These are phyloP conservation scores for Trichoderma orchidacearum DNA, from an alignment of 495 filamentous ascomycete species.

Conservation along the genomic window DNA sequence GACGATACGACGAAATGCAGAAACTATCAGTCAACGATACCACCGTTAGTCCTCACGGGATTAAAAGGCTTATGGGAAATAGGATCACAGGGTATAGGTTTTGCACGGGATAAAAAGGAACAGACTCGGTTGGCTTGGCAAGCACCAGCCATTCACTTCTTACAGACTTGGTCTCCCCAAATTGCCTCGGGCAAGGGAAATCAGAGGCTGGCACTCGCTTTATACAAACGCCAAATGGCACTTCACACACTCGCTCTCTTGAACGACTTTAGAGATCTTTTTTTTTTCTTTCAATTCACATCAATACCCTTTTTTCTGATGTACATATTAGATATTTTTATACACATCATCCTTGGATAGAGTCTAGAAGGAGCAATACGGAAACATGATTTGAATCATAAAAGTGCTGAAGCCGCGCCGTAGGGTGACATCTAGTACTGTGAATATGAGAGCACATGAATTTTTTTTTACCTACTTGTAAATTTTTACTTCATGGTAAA, in stretches of 20 bases:
- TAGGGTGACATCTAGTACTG: not conserved
- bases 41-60: not conserved
- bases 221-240: not conserved
- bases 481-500: not conserved
- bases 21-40: not conserved
- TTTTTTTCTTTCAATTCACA: constrained; percentile 6
- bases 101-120: not conserved
- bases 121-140: not conserved
- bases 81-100: not conserved
- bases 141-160: not conserved
- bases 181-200: not conserved
- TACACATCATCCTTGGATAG: not conserved
- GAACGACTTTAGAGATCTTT: not conserved
- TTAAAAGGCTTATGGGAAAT: not conserved
- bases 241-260: constrained; percentile 8
- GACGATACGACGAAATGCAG: constrained; percentile 11
- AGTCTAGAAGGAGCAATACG: not conserved
- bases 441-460: too few species aligned
- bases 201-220: not conserved
- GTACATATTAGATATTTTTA: not conserved
- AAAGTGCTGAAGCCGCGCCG: not conserved
- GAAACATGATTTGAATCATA: not conserved
- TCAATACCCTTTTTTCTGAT: not conserved
- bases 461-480: too few species aligned
- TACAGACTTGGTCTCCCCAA: not conserved